Percentiles rank a stretch among this genome's conserved stretches.
phyloP scores from a whole-genome alignment of 306 rosid species.

The Vigna reflexopilosa region DNA sequence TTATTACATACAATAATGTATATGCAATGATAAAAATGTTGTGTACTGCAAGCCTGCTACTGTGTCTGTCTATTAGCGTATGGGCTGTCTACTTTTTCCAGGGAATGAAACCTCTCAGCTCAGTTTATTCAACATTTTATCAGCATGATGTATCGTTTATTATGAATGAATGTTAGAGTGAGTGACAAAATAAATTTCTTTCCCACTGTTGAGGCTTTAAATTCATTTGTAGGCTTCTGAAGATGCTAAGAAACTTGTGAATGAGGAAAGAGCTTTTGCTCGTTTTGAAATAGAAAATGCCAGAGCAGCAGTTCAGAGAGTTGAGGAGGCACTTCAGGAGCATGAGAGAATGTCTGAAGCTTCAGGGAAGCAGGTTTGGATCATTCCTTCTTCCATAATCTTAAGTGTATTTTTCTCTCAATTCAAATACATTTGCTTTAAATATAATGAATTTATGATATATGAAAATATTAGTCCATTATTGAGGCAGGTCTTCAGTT shows the following conservation, averaged over 20 bases:
- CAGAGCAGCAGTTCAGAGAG: slow-evolving; percentile 91
- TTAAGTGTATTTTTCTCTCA: slow-evolving; percentile 17
- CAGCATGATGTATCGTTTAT: background rate
- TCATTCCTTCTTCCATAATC: background rate
- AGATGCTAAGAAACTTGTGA: slow-evolving; percentile 89
- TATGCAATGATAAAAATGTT: slow-evolving; percentile 1
- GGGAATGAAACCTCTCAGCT: slow-evolving; percentile 9
- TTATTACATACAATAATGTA: background rate
- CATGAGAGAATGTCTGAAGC: slow-evolving; percentile 74
- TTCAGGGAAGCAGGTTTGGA: slow-evolving; percentile 77
- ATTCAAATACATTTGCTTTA: background rate
- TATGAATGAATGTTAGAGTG: slow-evolving; percentile 7
- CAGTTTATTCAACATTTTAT: background rate
- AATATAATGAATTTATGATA: slow-evolving; percentile 16
- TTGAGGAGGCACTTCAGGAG: slow-evolving; percentile 86
- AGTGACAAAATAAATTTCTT: background rate
- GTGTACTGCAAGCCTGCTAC: background rate
- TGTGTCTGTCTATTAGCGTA: background rate
- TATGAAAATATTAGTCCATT: slow-evolving; percentile 12
- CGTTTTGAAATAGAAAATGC: slow-evolving; percentile 94
- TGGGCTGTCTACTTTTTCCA: background rate
- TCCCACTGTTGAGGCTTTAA: slow-evolving; percentile 35
- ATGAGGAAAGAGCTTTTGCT: slow-evolving; percentile 95
- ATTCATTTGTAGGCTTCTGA: slow-evolving; percentile 78
- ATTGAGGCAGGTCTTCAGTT: slow-evolving; percentile 24